Base-by-base conservation (phyloP, 1,139 yeast species). In the Insectozyma bohioensis region DNA sequence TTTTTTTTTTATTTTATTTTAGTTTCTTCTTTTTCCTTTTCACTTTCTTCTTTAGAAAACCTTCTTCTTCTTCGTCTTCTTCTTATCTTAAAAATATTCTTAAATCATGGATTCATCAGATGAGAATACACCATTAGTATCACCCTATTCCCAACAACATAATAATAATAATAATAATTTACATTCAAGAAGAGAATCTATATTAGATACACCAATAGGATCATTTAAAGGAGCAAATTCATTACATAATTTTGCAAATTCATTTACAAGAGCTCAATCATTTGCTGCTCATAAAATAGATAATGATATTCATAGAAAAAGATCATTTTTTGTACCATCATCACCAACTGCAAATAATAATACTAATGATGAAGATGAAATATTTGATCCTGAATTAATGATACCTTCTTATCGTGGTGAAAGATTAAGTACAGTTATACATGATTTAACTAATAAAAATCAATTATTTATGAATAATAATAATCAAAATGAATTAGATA, bases 351-450 rank as follows among this genome's bases (percentile, higher is more conserved):
- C 40, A 16, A 45, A 42, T 5, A 61, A 50, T 15, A 51, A 41
- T 7, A 52, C 34, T 3, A 42, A 39, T 22, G 69, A 62, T 17
- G 72, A 63, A 19, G 86, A 80, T 46, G 87, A 80, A 50, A 57
- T 78, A n/a, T 76, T 75, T 44, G 90, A 83, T 49, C 86, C 86
- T 1, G 78, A 74, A 26, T 72, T 85, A n/a, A 61, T 82, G 68
- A 77, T 80, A 1, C 90, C 90, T 1, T 68, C 85, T 6, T 52
- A 66, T 16, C 55, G 75, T 34, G 94, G 94, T 16, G 75, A 80
- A 43, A 63, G 85, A 29, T 61, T 83, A 30, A 80, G 88, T 12
- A 63, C 75, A 1, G 80, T 80, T 4, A 50, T 67, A 21, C 61
- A 63, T 36, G 72, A 66, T 37, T 34, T 52, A 9, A 40, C 53